These are phyloP conservation scores for Monilinia polystroma DNA, from an alignment of 2,329 filamentous ascomycete species.

Conservation along the genomic window DNA sequence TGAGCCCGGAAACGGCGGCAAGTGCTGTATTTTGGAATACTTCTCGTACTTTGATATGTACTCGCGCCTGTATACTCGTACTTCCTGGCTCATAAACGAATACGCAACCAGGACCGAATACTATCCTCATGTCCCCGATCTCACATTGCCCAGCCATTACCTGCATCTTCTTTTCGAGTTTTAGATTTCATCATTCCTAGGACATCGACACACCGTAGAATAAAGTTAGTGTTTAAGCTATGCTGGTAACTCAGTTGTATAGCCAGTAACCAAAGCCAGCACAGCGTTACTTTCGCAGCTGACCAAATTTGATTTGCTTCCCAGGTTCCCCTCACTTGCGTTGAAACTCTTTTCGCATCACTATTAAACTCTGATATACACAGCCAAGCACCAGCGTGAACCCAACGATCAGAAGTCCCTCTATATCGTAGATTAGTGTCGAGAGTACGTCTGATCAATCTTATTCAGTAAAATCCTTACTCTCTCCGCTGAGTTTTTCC, in stretches of 20 bases:
- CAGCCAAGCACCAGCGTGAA: neutral
- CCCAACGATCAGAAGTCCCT: neutral
- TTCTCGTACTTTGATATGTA: neutral
- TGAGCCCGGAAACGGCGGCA: neutral
- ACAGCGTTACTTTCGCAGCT: neutral
- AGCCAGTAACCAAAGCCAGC: neutral
- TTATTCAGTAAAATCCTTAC: neutral
- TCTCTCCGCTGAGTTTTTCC: neutral
- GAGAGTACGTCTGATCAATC: conserved; percentile 3
- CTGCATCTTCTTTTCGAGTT: neutral
- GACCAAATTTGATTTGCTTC: conserved; percentile 3
- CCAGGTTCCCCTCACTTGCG: conserved; percentile 12
- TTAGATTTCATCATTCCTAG: conserved; percentile 1
- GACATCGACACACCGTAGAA: neutral
- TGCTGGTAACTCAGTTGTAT: neutral
- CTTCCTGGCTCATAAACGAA: neutral
- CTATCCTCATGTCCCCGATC: neutral
- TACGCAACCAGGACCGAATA: neutral
- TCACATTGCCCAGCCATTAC: neutral
- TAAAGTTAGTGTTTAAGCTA: conserved; percentile 3
- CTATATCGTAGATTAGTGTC: conserved; percentile 11
- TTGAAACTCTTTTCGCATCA: conserved; percentile 10
- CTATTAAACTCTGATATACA: conserved; percentile 3
- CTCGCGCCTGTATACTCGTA: neutral
- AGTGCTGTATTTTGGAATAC: neutral